Evolutionary conservation across 345 rosid genomes (phyloP).

Genomic region (Eucalyptus tenuipes): DNA sequence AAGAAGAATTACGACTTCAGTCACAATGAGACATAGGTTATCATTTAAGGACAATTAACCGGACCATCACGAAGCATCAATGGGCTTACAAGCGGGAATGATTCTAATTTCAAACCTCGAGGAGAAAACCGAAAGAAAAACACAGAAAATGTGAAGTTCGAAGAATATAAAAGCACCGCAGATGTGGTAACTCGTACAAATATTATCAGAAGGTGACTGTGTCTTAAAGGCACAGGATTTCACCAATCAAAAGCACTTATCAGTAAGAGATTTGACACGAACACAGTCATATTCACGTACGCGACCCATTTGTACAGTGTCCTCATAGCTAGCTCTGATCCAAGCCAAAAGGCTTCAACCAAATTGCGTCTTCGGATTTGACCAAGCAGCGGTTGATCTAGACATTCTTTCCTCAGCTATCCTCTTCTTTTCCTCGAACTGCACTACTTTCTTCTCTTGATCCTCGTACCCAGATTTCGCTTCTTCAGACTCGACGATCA

Average conservation of each 20-base stretch:
- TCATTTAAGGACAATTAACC: background rate
- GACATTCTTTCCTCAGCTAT: background rate
- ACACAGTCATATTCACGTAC: rapidly evolving
- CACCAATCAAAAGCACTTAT: background rate
- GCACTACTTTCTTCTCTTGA: background rate
- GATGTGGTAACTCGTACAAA: no score
- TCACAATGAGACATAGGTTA: background rate
- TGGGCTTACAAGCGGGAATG: background rate
- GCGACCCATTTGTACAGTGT: background rate
- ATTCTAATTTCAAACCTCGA: no score
- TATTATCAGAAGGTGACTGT: no score
- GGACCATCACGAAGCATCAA: background rate
- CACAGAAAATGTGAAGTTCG: no score
- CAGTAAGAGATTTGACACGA: background rate
- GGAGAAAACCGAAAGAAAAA: no score
- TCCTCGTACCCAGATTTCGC: background rate
- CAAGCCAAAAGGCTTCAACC: background rate
- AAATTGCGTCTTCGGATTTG: background rate
- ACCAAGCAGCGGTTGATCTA: background rate
- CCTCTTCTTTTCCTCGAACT: background rate
- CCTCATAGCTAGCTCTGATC: background rate
- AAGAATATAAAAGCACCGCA: no score
- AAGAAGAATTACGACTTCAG: background rate
- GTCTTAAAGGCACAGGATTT: background rate
- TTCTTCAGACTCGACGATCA: background rate